Base-by-base conservation (phyloP, 768 basidiomycete genomes). In the Tylopilus sp. region DNA sequence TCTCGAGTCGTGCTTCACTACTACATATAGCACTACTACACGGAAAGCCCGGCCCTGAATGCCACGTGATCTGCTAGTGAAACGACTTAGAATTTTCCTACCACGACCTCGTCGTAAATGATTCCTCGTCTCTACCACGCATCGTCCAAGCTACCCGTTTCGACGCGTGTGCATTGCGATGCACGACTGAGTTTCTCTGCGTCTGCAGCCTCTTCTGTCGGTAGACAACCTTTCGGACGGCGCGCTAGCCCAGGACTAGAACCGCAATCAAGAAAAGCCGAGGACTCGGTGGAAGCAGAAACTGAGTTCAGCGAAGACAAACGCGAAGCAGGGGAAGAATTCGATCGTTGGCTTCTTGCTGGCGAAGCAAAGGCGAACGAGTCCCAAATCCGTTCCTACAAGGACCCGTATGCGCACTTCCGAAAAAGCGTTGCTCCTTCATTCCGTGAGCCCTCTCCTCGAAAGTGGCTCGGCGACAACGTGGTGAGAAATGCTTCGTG, bases 391-490 rank as follows among this genome's bases (percentile, higher is more conserved):
- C 50, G 55, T 38, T 44, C 58, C 38, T 40, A 53, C 52, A 60
- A 58, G 40, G 31, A 47, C 26, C 30, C 56, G 8, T 57, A 53
- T 31, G 58, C 56, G 13, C 60, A 57, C 44, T 65, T 65, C 47
- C n/a, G 42, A 33, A 55, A 53, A 54, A 53, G 39, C 7, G 49
- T 62, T 7, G 67, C 61, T 23, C 36, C 52, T 4, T 48, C 55
- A 5, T 70, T 60, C 28, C 60, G 58, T 20, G 62, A 67, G 21
- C 60, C 69, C 30, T 61, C 63, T 28, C 78, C 83, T 23, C 71
- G 75, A 38, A 81, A 84, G 50, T 91, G 85, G 83, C 72, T 91
- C 9, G 79, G 81, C 55, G 73, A 69, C 28, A 68, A 74, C 57
- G 74, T 77, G 73, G 85, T 82, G 69, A 73, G 75, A 62, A n/a